A percentile compares a stretch with the other conserved stretches of the same genome.
phyloP scores from a whole-genome alignment of 2,329 filamentous ascomycete genomes.

The Neopestalotiopsis sp. region DNA sequence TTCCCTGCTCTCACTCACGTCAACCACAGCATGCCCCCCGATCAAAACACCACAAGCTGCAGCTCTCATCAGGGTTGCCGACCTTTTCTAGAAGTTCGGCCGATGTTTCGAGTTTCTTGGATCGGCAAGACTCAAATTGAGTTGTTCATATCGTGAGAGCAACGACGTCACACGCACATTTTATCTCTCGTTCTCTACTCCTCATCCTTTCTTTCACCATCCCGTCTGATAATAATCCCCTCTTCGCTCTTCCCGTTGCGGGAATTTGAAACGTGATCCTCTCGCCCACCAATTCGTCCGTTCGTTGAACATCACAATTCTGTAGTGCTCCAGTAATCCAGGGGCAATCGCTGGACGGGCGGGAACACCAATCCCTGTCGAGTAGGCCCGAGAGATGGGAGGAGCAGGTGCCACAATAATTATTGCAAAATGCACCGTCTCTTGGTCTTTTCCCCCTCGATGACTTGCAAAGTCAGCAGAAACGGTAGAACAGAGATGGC shows the following conservation, averaged over 20 bases:
- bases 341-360: not conserved
- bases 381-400: not conserved
- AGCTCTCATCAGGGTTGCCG: not conserved
- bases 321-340: not conserved
- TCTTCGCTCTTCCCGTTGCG: not conserved
- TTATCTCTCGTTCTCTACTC: not conserved
- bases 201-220: not conserved
- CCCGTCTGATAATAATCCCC: no score
- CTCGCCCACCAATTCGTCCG: not conserved
- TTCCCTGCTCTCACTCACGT: not conserved
- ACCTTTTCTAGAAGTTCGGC: not conserved
- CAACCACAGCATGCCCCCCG: not conserved
- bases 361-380: conserved; percentile 6
- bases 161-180: conserved; percentile 10
- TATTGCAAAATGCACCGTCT: not conserved
- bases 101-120: conserved; percentile 3
- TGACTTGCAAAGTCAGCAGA: not conserved
- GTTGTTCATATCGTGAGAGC: not conserved
- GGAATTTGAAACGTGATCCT: conserved; percentile 9
- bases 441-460: not conserved
- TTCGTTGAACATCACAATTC: conserved; percentile 15
- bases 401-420: conserved; percentile 1
- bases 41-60: not conserved
- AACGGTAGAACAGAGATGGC: not conserved
- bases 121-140: not conserved